Percentiles rank a stretch among this genome's conserved stretches.
These are phyloP conservation scores for Pseudogymnoascus pannorum DNA, from an alignment of 2,329 filamentous ascomycete genomes.

Conservation along the genomic window DNA sequence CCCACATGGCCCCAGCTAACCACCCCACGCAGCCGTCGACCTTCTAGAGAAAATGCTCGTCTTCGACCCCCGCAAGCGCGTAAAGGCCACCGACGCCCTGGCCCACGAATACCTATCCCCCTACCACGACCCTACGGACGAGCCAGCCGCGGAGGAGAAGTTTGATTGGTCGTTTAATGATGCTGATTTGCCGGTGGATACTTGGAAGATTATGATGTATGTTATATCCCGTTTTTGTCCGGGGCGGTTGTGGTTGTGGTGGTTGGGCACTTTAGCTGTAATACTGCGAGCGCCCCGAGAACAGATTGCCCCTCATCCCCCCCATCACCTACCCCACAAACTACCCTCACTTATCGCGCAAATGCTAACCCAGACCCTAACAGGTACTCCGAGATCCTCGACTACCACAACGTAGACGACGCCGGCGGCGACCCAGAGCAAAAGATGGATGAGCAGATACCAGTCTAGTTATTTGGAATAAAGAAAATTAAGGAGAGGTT, in stretches of 20 bases:
- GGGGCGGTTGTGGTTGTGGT: background rate
- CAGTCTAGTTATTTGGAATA: background rate
- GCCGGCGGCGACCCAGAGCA: background rate
- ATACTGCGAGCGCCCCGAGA: too few species aligned
- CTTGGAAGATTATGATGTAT: conserved; percentile 99
- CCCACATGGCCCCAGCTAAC: too few species aligned
- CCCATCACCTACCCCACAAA: too few species aligned
- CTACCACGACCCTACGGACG: conserved; percentile 95
- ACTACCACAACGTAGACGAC: conserved; percentile 88
- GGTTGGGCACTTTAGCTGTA: too few species aligned
- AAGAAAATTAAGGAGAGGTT: too few species aligned
- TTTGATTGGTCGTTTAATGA: conserved; percentile 99
- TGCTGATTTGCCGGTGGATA: conserved; percentile 91
- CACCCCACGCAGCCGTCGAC: conserved; percentile 62
- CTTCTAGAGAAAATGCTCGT: conserved; percentile 95
- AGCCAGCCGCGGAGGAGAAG: conserved; percentile 91
- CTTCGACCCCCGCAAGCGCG: conserved; percentile 94
- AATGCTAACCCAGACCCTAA: too few species aligned
- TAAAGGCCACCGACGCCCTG: conserved; percentile 79
- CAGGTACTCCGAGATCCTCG: conserved; percentile 97
- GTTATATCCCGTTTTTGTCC: conserved; percentile 33
- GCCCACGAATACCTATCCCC: conserved; percentile 89
- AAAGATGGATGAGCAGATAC: background rate
- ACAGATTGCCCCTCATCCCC: conserved; percentile 14
- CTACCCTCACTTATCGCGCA: too few species aligned